These are phyloP conservation scores for Moesziomyces sp. DNA, from an alignment of 1,284 basidiomycete genomes.

Conservation along the genomic window DNA sequence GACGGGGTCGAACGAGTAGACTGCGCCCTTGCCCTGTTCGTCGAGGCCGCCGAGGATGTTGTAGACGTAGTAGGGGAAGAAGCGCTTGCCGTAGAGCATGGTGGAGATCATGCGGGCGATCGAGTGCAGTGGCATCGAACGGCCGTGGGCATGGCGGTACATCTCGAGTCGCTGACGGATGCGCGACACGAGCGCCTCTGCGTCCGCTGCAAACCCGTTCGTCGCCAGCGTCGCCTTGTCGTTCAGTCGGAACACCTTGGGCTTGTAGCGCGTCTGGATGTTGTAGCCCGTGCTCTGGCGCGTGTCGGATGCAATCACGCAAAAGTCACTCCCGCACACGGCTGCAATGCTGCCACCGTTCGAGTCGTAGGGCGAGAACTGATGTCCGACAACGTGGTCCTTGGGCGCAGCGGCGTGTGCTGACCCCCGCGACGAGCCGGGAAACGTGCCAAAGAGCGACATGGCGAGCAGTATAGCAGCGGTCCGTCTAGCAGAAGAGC, in stretches of 20 bases:
- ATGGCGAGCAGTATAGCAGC: constrained; percentile 6
- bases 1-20: constrained; percentile 67
- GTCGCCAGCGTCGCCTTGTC: constrained; percentile 66
- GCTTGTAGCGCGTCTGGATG: constrained; percentile 68
- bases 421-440: constrained; percentile 40
- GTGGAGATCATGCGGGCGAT: constrained; percentile 67
- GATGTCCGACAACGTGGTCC: constrained; percentile 57
- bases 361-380: constrained; percentile 66
- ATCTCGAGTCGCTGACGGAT: constrained; percentile 62
- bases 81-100: constrained; percentile 66
- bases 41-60: constrained; percentile 67
- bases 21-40: constrained; percentile 65
- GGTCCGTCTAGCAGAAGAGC: too few species aligned
- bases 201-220: constrained; percentile 66
- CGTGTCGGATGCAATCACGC: constrained; percentile 66
- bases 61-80: constrained; percentile 68
- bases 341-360: constrained; percentile 66
- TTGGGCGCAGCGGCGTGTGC: constrained; percentile 25
- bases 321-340: constrained; percentile 65
- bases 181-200: constrained; percentile 62
- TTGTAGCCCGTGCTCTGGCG: constrained; percentile 66
- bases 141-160: constrained; percentile 65
- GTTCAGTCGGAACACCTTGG: constrained; percentile 66
- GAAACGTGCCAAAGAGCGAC: constrained; percentile 48
- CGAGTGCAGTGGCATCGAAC: constrained; percentile 63